Conservation (phyloP, 2,329 filamentous ascomycete genomes). For the Leptographium procerum region DNA sequence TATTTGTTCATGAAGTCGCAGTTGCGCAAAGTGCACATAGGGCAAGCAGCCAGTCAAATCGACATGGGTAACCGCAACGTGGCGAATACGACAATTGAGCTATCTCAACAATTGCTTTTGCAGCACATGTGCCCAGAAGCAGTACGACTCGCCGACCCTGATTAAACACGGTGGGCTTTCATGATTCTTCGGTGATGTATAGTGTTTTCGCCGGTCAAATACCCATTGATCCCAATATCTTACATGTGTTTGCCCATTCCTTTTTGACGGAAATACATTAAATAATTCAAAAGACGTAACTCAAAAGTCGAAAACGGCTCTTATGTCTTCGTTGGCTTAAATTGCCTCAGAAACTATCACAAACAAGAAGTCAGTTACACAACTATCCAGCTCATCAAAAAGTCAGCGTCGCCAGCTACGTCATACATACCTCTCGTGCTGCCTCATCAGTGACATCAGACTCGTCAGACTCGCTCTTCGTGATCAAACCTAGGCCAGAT, state of each 20-base stretch:
- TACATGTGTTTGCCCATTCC: not conserved
- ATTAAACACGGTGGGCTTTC: not conserved
- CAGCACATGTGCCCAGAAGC: not conserved
- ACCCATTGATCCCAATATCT: not conserved
- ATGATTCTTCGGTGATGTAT: not conserved
- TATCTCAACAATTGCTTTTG: not conserved
- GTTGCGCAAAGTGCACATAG: not conserved
- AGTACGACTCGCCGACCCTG: not conserved
- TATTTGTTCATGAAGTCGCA: not conserved
- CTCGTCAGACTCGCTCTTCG: constrained; percentile 46
- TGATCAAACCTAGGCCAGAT: constrained; percentile 61
- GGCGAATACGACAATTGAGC: not conserved
- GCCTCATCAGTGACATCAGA: constrained; percentile 60
- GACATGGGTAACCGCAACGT: not conserved
- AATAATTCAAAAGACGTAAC: not conserved
- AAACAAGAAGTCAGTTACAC: not conserved
- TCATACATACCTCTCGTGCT: constrained; percentile 43
- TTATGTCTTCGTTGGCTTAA: not conserved
- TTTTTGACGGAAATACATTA: not conserved
- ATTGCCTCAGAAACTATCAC: not conserved
- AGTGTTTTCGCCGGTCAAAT: not conserved
- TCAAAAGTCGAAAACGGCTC: not conserved
- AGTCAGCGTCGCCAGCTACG: not conserved
- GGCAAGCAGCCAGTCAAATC: not conserved
- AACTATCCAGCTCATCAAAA: not conserved